These are phyloP conservation scores for Phaeosphaeriaceae sp. DNA, from an alignment of 2,329 filamentous ascomycete genomes.

Conservation along the genomic window DNA sequence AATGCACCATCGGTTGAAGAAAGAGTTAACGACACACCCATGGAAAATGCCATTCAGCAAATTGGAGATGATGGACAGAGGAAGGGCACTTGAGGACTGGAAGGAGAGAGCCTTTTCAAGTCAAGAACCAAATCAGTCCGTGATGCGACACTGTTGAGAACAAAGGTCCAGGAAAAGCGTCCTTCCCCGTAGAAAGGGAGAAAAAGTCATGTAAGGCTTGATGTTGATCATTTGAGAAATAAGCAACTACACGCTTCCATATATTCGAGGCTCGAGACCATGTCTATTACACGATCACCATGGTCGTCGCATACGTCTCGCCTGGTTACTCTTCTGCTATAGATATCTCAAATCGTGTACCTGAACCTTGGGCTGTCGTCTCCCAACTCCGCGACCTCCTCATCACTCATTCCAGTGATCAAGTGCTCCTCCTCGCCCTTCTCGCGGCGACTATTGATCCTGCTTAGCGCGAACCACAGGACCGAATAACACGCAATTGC, in stretches of 20 bases:
- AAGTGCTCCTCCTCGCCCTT: slow-evolving; percentile 51
- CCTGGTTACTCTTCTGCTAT: background rate
- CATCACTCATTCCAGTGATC: slow-evolving; percentile 50
- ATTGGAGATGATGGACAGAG: slow-evolving; percentile 2
- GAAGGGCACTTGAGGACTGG: background rate
- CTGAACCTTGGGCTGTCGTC: slow-evolving; percentile 55
- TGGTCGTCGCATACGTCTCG: background rate
- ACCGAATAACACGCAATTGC: slow-evolving; percentile 46
- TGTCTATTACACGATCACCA: background rate
- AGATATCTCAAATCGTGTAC: slow-evolving; percentile 42
- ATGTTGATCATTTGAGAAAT: background rate
- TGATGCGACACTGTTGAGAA: background rate
- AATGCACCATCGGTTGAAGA: background rate
- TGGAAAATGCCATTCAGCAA: background rate
- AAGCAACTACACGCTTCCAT: background rate
- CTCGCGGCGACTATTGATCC: slow-evolving; percentile 47
- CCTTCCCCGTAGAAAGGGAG: background rate
- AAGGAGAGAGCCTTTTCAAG: background rate
- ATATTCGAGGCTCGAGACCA: background rate
- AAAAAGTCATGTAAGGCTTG: background rate
- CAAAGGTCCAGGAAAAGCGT: background rate
- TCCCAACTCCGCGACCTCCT: slow-evolving; percentile 54
- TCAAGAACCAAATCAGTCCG: background rate
- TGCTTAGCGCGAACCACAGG: slow-evolving; percentile 49
- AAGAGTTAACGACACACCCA: background rate